Evolutionary conservation across 139 green algal genomes (phyloP), one percentile per base, ranked within the genome.

Genomic region (Chlamydomonas schloesseri): DNA sequence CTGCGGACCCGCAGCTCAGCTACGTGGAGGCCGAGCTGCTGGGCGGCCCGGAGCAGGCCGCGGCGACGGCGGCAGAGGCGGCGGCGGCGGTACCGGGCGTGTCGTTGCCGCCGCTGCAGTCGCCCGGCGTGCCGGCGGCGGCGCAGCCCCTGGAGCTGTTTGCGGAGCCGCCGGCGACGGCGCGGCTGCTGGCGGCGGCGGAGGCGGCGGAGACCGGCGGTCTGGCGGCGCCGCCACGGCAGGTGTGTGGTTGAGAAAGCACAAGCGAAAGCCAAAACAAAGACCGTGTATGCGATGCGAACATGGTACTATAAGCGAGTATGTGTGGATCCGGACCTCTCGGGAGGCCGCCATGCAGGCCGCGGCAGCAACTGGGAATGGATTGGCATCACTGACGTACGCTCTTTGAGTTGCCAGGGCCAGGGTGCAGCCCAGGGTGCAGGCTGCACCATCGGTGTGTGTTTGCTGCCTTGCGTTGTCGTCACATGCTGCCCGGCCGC

Each of bases 91-190:
- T 50, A 5, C 64, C 78, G 3, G 76, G 71, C 76, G 76, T 47
- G 75, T 18, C 76, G 28, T 24, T 33, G 37, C 11, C 71, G 26
- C 60, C 29, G 65, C 78, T 62, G 31, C 29, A 64, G 46, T 20
- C 31, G 31, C 78, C 64, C 18, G 1, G 34, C 28, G 57, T 62
- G 34, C 64, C 64, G n/a, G 13, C 17, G 26, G 28, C 29, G 36
- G 46, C 29, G n/a, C 64, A 75, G 78, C 78, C 78, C 10, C 64
- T 84, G 78, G 78, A 84, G 78, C 64, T 84, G 47, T 84, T 84
- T 18, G 29, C 46, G 14, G 78, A 84, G 64, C 64, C 78, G 42
- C 64, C 78, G 18, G 26, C 50, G 64, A 84, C 58, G 26, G 78
- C 34, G 5, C 37, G 78, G 23, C 42, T 84, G 46, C 34, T 68